Conservation (phyloP, 164 flowering plant genomes). For the Tinospora cordifolia region DNA sequence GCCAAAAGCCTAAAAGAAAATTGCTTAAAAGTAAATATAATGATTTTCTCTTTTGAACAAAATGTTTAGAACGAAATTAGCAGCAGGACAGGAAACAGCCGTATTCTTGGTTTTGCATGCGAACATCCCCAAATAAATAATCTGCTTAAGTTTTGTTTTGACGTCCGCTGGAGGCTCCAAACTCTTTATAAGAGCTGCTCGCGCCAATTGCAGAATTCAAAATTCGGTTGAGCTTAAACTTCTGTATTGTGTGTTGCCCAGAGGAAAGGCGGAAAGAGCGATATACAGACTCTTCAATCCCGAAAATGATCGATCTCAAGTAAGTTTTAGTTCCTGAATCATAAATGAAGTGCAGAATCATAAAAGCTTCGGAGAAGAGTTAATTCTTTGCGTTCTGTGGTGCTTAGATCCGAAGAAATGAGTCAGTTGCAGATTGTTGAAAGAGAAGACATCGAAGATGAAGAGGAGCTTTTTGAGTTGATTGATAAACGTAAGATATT, state of each 20-base stretch:
- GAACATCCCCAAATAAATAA: no score
- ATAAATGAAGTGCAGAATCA: background rate
- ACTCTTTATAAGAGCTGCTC: no score
- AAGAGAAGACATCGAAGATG: conserved; percentile 80
- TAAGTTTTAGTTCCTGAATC: conserved; percentile 3
- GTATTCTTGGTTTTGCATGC: no score
- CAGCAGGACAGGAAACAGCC: no score
- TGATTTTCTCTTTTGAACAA: no score
- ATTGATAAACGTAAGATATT: conserved; percentile 63
- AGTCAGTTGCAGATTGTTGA: conserved; percentile 80
- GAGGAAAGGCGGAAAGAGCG: background rate
- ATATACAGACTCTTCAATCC: background rate
- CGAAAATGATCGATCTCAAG: conserved; percentile 30
- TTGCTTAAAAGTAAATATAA: no score
- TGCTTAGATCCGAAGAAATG: conserved; percentile 64
- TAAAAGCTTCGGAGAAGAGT: background rate
- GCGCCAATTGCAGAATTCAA: no score
- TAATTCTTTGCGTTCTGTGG: conserved; percentile 9
- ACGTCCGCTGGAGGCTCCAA: no score
- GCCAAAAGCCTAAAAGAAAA: no score
- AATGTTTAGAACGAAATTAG: no score
- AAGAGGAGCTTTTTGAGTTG: conserved; percentile 85
- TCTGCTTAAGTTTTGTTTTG: no score
- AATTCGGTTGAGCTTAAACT: background rate
- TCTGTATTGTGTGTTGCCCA: background rate